Evolutionary conservation across 768 basidiomycete species (phyloP), one percentile per base, ranked within the genome.

Genomic region (Trametes sanguinea): DNA sequence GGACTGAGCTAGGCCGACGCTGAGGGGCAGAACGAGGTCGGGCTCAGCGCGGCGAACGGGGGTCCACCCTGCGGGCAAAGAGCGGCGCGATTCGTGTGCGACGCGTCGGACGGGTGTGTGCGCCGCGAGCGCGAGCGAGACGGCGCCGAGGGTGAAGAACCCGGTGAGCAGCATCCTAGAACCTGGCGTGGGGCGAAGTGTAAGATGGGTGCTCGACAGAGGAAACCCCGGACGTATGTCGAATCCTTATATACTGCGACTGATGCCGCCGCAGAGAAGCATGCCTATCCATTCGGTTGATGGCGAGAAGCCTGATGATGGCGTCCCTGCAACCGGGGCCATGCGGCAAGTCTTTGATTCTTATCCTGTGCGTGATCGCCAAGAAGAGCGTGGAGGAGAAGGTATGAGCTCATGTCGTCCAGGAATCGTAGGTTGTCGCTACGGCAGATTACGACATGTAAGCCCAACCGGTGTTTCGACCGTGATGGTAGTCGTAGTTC

Each of bases 1-100:
- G 46, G 69, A 68, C 66, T 84, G 83, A 10, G 74, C 68, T 16
- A 85, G 75, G 29, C 79, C 83, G 53, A 84, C 76, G 30, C 80
- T 78, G 68, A 84, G 73, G 10, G 81, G 80, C 14, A 85, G 70
- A 45, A 77, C 48, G 4, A 70, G 64, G 6, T 73, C 68, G 9
- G 76, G 57, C 5, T 74, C 70, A 43, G 77, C 74, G 39, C 76
- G 72, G 29, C 78, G 75, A 32, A 73, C 62, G 48, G 74, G 67
- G 1, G 69, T 59, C 81, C 82, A 83, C 58, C 78, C 80, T 29
- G 65, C 39, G 2, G 82, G 82, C 10, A 64, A 47, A 9, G 54
- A 32, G 35, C 64, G 51, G 13, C 68, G 66, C 14, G 60, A 54
- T 40, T 69, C 68, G 56, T 69, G 68, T 13, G 51, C 60, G 32